Conservation (phyloP, 139 green algal species). For the Coelastrella sp. region DNA sequence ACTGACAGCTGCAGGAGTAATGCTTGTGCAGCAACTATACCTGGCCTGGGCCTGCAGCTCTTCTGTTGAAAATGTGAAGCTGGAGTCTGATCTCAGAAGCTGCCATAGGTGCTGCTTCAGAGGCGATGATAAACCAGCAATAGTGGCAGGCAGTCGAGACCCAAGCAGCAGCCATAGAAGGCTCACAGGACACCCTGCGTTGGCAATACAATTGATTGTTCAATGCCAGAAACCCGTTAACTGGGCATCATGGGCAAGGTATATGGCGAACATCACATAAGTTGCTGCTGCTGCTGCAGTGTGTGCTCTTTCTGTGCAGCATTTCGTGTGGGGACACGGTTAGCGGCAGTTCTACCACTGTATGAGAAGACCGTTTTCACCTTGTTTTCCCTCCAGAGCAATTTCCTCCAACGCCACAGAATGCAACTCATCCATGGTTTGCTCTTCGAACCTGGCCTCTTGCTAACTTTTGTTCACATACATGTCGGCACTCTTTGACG, state of each 20-base stretch:
- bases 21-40: conserved; percentile 8
- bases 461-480: background rate
- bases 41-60: conserved; percentile 37
- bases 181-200: conserved; percentile 36
- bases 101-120: conserved; percentile 47
- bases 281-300: background rate
- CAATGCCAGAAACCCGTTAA: background rate
- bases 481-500: background rate
- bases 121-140: background rate
- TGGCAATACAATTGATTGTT: background rate
- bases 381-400: conserved; percentile 40
- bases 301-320: background rate
- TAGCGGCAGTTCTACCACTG: background rate
- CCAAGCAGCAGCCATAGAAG: conserved; percentile 50
- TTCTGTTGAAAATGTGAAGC: conserved; percentile 1
- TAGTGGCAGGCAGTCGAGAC: conserved; percentile 16
- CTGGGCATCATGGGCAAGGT: background rate
- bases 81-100: conserved; percentile 2
- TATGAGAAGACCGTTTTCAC: background rate
- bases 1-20: background rate
- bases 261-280: background rate
- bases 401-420: conserved; percentile 44
- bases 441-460: conserved; percentile 6
- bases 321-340: background rate
- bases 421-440: conserved; percentile 48